phyloP scores from a whole-genome alignment of 2,329 filamentous ascomycete species.

The Aureobasidium lini region DNA sequence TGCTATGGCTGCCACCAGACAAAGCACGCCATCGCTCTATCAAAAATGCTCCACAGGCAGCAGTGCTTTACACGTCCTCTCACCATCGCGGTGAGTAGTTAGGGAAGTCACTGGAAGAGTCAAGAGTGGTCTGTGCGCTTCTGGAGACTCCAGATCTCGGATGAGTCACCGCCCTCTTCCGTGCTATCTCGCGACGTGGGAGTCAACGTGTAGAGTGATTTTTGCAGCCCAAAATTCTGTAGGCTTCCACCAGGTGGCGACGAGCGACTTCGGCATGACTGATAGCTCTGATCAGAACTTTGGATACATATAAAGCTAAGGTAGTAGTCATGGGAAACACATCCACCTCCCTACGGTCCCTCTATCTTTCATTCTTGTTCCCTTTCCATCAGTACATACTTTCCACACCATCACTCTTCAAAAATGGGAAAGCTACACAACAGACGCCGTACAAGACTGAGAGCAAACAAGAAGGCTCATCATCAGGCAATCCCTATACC shows the following conservation, averaged over 20 bases:
- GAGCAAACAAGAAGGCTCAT: slow-evolving; percentile 20
- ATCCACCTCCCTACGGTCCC: neutral
- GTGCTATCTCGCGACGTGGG: neutral
- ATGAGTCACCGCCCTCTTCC: neutral
- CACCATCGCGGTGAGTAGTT: neutral
- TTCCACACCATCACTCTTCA: neutral
- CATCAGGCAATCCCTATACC: slow-evolving; percentile 3
- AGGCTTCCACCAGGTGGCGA: slow-evolving; percentile 6
- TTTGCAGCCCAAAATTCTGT: slow-evolving; percentile 1
- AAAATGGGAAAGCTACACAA: slow-evolving; percentile 38
- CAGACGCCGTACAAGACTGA: slow-evolving; percentile 36
- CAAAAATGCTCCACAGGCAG: neutral
- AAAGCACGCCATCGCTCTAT: neutral
- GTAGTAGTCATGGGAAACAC: neutral
- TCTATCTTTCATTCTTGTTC: neutral
- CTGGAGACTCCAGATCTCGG: neutral
- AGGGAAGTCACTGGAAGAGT: neutral
- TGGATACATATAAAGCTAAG: neutral
- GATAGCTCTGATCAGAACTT: neutral
- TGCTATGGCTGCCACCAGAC: no score
- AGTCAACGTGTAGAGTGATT: neutral
- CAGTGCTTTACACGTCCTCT: neutral
- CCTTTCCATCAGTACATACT: neutral
- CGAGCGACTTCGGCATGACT: slow-evolving; percentile 10
- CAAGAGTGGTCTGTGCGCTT: neutral